Conservation (phyloP, 106 monocot genomes). For the Acorus calamus region DNA sequence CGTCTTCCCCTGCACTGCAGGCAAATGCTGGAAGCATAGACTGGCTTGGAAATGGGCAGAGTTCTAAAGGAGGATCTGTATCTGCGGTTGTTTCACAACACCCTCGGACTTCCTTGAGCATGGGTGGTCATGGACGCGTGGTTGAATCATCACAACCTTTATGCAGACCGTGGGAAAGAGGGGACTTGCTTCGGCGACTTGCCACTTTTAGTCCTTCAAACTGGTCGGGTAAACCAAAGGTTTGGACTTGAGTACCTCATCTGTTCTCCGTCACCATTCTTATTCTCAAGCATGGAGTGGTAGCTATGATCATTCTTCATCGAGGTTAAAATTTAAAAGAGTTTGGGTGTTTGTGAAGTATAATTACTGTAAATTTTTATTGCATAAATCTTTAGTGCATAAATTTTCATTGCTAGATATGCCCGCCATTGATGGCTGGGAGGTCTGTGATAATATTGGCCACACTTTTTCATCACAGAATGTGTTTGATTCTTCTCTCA, state of each 20-base stretch:
- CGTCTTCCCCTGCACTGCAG: constrained; percentile 64
- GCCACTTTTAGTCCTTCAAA: constrained; percentile 80
- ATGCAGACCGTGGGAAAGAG: constrained; percentile 96
- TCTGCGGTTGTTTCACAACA: constrained; percentile 38
- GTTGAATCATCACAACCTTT: constrained; percentile 43
- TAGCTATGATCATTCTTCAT: neutral
- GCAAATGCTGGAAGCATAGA: constrained; percentile 71
- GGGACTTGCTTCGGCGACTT: constrained; percentile 87
- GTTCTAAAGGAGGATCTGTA: constrained; percentile 58
- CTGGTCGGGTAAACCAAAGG: constrained; percentile 86
- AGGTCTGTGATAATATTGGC: too few species aligned
- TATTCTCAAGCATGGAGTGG: neutral
- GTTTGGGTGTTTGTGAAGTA: too few species aligned
- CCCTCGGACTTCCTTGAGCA: constrained; percentile 54
- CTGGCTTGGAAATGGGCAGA: constrained; percentile 59
- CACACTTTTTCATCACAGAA: too few species aligned
- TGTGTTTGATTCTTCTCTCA: too few species aligned
- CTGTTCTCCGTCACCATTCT: neutral
- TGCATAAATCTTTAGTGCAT: too few species aligned
- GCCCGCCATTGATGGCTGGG: too few species aligned
- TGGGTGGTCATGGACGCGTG: constrained; percentile 52
- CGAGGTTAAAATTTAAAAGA: too few species aligned
- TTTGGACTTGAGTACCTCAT: constrained; percentile 3
- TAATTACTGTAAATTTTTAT: too few species aligned
- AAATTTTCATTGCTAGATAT: too few species aligned